Evolutionary conservation across 768 basidiomycete genomes (phyloP).

Genomic region (Pleurotus citrinopileatus): DNA sequence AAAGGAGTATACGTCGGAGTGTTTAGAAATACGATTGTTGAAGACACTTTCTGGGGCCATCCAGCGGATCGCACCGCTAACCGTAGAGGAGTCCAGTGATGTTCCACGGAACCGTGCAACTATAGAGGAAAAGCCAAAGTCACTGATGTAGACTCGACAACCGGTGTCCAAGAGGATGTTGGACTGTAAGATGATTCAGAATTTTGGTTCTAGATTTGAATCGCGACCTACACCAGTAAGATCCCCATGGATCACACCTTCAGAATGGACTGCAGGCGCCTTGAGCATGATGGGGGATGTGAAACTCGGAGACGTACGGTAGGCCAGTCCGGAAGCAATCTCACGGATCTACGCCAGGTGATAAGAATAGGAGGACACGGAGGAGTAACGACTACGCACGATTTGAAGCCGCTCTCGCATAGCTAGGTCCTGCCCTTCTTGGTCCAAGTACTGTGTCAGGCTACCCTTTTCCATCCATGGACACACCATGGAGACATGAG

Average conservation of each 20-base stretch:
- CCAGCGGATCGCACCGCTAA: constrained; percentile 30
- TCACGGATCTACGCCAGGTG: constrained; percentile 1
- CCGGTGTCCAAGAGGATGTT: constrained; percentile 33
- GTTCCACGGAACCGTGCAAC: constrained; percentile 16
- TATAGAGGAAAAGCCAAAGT: constrained; percentile 33
- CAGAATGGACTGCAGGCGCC: constrained; percentile 15
- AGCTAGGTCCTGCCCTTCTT: constrained; percentile 12
- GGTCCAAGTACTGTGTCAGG: constrained; percentile 20
- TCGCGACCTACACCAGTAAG: constrained; percentile 25
- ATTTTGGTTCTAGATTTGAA: neutral
- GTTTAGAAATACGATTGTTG: neutral
- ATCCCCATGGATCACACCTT: constrained; percentile 28
- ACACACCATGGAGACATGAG: constrained; percentile 27
- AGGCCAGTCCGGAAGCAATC: constrained; percentile 7
- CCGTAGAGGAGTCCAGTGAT: constrained; percentile 22
- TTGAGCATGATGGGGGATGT: neutral
- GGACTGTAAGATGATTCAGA: constrained; percentile 16
- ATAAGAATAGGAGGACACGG: neutral
- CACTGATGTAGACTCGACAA: constrained; percentile 28
- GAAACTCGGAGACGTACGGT: neutral
- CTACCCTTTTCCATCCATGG: constrained; percentile 31
- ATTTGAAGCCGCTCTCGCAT: constrained; percentile 15
- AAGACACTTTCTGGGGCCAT: constrained; percentile 30
- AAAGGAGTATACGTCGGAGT: constrained; percentile 15
- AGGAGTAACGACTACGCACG: constrained; percentile 12